Percentiles rank a stretch among this genome's conserved stretches.
Evolutionary conservation across 148 eudicot species (phyloP).

Genomic region (Chenopodium album): DNA sequence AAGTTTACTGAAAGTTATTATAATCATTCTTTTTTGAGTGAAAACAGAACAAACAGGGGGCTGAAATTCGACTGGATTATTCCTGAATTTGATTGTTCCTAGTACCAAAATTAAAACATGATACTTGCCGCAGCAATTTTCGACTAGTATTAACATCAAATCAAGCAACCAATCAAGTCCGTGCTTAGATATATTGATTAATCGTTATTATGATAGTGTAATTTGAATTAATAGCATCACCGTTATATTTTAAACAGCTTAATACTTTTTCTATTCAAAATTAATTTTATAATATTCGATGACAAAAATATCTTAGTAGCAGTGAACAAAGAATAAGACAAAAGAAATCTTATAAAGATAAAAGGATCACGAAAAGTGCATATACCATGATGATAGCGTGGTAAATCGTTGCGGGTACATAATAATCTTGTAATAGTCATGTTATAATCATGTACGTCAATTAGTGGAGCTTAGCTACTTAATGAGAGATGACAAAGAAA

Average conservation of each 20-base stretch:
- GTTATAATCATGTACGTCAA: slow-evolving; percentile 1
- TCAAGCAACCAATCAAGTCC: not conserved
- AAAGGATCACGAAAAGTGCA: not conserved
- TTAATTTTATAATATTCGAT: too few species aligned
- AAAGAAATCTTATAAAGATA: too few species aligned
- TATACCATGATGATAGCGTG: not conserved
- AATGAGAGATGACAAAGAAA: not conserved
- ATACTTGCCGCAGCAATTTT: not conserved
- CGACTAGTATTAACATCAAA: not conserved
- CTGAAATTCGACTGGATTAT: not conserved
- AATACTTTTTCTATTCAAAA: too few species aligned
- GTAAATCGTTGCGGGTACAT: not conserved
- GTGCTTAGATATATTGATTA: not conserved
- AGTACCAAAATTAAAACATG: not conserved
- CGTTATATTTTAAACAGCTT: not conserved
- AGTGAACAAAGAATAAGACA: too few species aligned
- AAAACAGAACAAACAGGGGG: slow-evolving; percentile 14
- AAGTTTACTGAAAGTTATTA: not conserved
- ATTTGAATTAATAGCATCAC: not conserved
- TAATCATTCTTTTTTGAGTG: not conserved
- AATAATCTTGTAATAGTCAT: not conserved
- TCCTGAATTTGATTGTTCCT: not conserved
- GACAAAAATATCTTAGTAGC: too few species aligned
- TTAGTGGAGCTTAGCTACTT: not conserved
- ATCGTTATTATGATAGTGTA: not conserved